phyloP scores from a whole-genome alignment of 176 grass and related monocot species.

The Lolium rigidum region DNA sequence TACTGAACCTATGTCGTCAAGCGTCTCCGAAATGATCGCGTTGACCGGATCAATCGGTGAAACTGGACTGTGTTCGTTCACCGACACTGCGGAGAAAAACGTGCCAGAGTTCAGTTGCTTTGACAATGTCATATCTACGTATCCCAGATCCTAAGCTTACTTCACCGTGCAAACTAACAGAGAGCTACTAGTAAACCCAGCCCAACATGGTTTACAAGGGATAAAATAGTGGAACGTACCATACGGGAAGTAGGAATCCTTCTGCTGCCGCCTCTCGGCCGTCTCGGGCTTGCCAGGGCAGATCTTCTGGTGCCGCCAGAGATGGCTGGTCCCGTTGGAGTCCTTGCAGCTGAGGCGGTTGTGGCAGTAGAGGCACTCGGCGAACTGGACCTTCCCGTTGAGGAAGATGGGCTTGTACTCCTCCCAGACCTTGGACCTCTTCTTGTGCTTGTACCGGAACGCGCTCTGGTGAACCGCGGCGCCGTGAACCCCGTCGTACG shows the following conservation, averaged over 20 bases:
- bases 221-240: slow-evolving; percentile 39
- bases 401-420: slow-evolving; percentile 64
- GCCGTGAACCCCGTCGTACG: slow-evolving; percentile 5
- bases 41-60: slow-evolving; percentile 38
- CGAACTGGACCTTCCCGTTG: slow-evolving; percentile 57
- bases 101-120: not conserved
- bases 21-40: slow-evolving; percentile 32
- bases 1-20: slow-evolving; percentile 36
- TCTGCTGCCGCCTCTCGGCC: slow-evolving; percentile 23
- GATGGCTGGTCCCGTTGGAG: slow-evolving; percentile 63
- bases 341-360: slow-evolving; percentile 63
- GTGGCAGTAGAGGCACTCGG: slow-evolving; percentile 62
- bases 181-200: not conserved
- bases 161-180: slow-evolving; percentile 1
- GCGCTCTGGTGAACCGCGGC: not conserved
- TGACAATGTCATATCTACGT: not conserved
- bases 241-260: slow-evolving; percentile 54
- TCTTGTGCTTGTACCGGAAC: slow-evolving; percentile 60
- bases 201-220: not conserved
- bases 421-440: slow-evolving; percentile 68
- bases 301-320: slow-evolving; percentile 70
- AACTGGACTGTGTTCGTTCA: slow-evolving; percentile 35
- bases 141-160: too few species aligned
- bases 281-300: slow-evolving; percentile 44
- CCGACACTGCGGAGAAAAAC: slow-evolving; percentile 36